phyloP scores from a whole-genome alignment of 2,329 filamentous ascomycete species.

The Exophiala sp. region DNA sequence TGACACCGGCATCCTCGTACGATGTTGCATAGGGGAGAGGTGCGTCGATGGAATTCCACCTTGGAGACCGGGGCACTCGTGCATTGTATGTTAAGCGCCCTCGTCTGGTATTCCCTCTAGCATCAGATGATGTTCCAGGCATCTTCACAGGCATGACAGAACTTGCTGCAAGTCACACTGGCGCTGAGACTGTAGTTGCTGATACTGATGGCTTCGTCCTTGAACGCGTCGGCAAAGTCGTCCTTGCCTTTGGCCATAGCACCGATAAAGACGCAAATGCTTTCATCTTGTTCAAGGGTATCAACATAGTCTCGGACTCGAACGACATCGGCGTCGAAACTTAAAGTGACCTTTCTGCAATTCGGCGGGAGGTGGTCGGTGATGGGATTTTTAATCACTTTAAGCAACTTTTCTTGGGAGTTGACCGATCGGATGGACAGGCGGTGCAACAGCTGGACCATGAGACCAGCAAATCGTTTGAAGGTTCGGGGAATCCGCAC shows the following conservation, averaged over 20 bases:
- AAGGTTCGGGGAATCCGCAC: constrained; percentile 97
- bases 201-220: constrained; percentile 96
- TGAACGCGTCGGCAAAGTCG: constrained; percentile 87
- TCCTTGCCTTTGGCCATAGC: constrained; percentile 97
- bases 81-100: no score
- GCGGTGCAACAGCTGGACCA: constrained; percentile 95
- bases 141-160: constrained; percentile 97
- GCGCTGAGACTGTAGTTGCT: constrained; percentile 97
- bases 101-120: no score
- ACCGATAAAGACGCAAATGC: constrained; percentile 94
- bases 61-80: no score
- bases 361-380: constrained; percentile 94
- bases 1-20: no score
- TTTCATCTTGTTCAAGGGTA: constrained; percentile 71
- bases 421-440: constrained; percentile 94
- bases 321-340: constrained; percentile 84
- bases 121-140: constrained; percentile 87
- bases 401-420: constrained; percentile 93
- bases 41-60: no score
- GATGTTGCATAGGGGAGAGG: no score
- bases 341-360: constrained; percentile 94
- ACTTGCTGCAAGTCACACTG: constrained; percentile 98
- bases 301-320: constrained; percentile 85
- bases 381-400: constrained; percentile 97
- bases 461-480: constrained; percentile 95